These are phyloP conservation scores for Metschnikowia cerradonensis DNA, from an alignment of 805 yeast genomes.

Conservation along the genomic window DNA sequence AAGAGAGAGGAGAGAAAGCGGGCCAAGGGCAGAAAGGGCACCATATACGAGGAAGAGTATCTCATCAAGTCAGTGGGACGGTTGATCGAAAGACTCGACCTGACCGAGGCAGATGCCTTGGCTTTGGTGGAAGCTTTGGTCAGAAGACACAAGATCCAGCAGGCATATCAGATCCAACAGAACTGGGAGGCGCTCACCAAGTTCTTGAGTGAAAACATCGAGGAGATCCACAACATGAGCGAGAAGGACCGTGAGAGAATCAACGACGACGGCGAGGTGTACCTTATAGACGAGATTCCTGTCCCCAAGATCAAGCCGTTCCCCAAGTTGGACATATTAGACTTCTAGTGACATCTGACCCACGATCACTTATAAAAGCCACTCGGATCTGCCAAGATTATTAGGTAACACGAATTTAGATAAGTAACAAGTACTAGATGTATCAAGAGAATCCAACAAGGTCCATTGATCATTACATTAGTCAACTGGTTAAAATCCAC, in stretches of 20 bases:
- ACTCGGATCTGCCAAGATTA: too few species aligned
- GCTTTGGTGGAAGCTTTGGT: slow-evolving; percentile 70
- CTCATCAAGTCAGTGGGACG: slow-evolving; percentile 84
- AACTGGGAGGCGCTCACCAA: slow-evolving; percentile 54
- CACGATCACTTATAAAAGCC: too few species aligned
- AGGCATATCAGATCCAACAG: slow-evolving; percentile 77
- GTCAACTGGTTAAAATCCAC: too few species aligned
- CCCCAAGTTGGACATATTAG: slow-evolving; percentile 54
- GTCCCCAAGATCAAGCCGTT: slow-evolving; percentile 63
- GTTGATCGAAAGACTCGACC: slow-evolving; percentile 73
- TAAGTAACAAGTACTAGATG: too few species aligned
- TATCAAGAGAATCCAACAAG: too few species aligned
- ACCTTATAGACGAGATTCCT: slow-evolving; percentile 71
- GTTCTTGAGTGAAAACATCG: slow-evolving; percentile 55
- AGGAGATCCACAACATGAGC: slow-evolving; percentile 75
- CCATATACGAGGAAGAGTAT: slow-evolving; percentile 95
- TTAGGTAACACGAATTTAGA: too few species aligned
- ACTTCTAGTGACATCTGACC: slow-evolving; percentile 37
- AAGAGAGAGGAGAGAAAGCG: slow-evolving; percentile 93
- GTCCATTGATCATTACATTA: too few species aligned
- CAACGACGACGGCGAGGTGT: slow-evolving; percentile 84
- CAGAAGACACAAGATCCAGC: slow-evolving; percentile 68
- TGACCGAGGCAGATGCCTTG: slow-evolving; percentile 70
- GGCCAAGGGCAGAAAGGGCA: slow-evolving; percentile 97
- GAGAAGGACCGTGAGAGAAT: slow-evolving; percentile 85